Base-by-base conservation (phyloP, 1,139 yeast species). In the Zygosaccharomyces pseudobailii region DNA sequence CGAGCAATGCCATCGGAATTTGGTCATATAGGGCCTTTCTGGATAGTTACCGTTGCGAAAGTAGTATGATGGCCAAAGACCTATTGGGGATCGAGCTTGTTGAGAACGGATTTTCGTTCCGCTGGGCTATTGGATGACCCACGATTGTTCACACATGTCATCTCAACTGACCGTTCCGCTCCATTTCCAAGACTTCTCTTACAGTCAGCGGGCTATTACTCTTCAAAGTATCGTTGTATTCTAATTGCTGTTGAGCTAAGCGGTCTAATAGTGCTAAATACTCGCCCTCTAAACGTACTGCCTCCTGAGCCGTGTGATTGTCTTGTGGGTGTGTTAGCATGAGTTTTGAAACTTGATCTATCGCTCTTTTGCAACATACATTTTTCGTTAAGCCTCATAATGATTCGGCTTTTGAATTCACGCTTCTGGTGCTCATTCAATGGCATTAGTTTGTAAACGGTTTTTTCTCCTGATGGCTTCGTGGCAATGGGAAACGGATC, bases 131-230 rank as follows among this genome's bases (percentile, higher is more conserved):
- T 24, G 17, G 17, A 13, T 13, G 17, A 13, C 9, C 27, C 27
- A 24, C 9, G 27, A 24, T n/a, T 10, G n/a, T 9, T 30, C 19
- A 30, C 6, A 10, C 13, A n/a, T 30, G 19, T 30, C 13, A n/a
- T 6, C 13, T 30, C 33, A 20, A 39, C 23, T 32, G 34, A 32
- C 42, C 43, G 5, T 39, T 28, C 7, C 46, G 49, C 31, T 49
- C 52, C 40, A 49, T 25, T 13, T 46, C 49, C 20, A 49, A 42
- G n/a, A 46, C 45, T 35, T 49, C 48, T 30, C 41, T 43, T 13
- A 49, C 24, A 3, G 52, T 46, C 37, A 49, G 25, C 8, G 48
- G 36, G 4, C 45, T 22, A 10, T 13, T 32, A 5, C 21, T 20
- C 20, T 19, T 38, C 6, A 5, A 34, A 27, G 24, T 28, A 23